Evolutionary conservation across 352 stramenopile genomes (phyloP), one percentile per base, ranked within the genome.

Genomic region (Globisporangium okanoganense): DNA sequence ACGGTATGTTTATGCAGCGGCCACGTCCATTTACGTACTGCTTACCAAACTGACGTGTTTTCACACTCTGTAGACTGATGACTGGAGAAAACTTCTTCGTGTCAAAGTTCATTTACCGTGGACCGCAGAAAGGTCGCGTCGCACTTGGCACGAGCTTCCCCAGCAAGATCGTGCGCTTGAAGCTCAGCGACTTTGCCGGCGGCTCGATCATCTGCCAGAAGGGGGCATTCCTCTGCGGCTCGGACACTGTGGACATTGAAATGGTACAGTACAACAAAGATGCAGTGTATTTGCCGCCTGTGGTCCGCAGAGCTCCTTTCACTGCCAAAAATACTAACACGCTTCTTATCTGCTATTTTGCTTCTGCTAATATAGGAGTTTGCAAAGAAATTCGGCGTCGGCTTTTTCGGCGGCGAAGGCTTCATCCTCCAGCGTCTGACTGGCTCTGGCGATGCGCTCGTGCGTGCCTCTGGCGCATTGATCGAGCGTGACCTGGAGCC

Each of bases 391-490:
- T 87, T 97, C 67, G 87, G 79, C 12, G 73, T 91, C 5, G 94
- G 94, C 0, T 97, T 98, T 63, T 98, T 98, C 75, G 93, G 94
- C 25, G 92, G 94, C 10, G 89, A 98, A 83, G 94, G 93, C 5
- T 98, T 98, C 68, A 94, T 98, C 35, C 64, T 98, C 31, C 92
- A 98, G 79, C 78, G 87, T 4, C 67, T 98, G n/a, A 92, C 85
- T 2, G 93, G 92, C 5, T 71, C 78, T 9, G 94, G 92, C 6
- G 93, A 98, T 58, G 92, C 94, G 0, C 88, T 98, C 51, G 78
- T 98, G 25, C 94, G 95, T 48, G 94, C 87, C 6, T 95, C 87
- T 31, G 95, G 95, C 12, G 74, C 90, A 7, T 64, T 98, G 14
- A 97, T 98, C 41, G 68, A 85, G 56, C 87, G 87, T 51, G 85